Base-by-base conservation (phyloP, 2,329 filamentous ascomycete genomes). In the Microcyclospora tardicrescens region DNA sequence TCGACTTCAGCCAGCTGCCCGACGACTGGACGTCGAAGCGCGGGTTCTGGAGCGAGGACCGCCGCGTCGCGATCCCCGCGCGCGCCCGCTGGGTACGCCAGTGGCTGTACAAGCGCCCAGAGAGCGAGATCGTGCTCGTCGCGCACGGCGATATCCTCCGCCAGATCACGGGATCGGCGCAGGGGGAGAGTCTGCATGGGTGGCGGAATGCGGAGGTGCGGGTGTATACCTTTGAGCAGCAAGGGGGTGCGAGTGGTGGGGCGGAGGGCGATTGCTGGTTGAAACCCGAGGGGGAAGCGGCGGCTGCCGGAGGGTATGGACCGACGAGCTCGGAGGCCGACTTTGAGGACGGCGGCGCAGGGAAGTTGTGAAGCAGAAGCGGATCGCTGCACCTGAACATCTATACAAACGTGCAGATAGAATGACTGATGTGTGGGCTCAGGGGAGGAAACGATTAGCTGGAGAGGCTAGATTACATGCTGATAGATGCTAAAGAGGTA, bases 121-220 rank as follows among this genome's bases (percentile, higher is more conserved):
- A 58, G 43, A 38, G 52, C 42, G 49, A 44, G 12, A 58, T 58
- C 19, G 54, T 58, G 19, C 41, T 58, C n/a, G 55, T 58, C 3
- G 54, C 51, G 2, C 55, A 58, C 41, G 55, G 55, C 11, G 55
- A 58, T 41, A 49, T 58, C 9, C 40, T 57, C 33, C 43, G 55
- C 13, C 37, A 44, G n/a, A 51, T 58, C 28, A 55, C 51, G 5
- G 43, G 42, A n/a, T 43, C 42, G 13, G 39, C 37, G 6, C 34
- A 37, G 2, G 54, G 53, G 1, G 45, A 50, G 5, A 51, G 49
- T 29, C 34, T 16, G n/a, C 52, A 56, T 39, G 43, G 42, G 42
- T 58, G 55, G 55, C 44, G 45, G 35, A 58, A 58, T 41, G 53
- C 54, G 3, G 55, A 58, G 40, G 47, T 43, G 16, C 48, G 50